phyloP scores from a whole-genome alignment of 140 eudicot genomes.

The Senecio squalidus region DNA sequence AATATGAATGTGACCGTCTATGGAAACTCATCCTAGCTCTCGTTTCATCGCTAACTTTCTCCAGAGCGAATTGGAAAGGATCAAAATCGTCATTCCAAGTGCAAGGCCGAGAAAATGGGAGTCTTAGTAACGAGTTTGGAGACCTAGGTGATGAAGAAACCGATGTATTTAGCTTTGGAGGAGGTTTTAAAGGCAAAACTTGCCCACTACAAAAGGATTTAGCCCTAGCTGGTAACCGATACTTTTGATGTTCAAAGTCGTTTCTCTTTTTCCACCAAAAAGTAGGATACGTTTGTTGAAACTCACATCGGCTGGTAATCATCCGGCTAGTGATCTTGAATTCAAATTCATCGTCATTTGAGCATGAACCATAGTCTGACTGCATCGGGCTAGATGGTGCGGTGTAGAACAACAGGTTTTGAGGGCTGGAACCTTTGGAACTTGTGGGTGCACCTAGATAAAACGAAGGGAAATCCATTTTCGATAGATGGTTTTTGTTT shows the following conservation, averaged over 20 bases:
- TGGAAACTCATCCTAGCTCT: constrained; percentile 44
- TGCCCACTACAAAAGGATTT: constrained; percentile 41
- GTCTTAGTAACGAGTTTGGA: constrained; percentile 28
- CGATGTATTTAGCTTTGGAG: constrained; percentile 44
- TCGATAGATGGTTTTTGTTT: constrained; percentile 1
- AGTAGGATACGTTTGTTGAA: constrained; percentile 25
- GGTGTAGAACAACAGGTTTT: constrained; percentile 31
- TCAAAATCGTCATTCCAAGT: constrained; percentile 77
- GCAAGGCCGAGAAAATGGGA: constrained; percentile 40
- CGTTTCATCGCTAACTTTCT: constrained; percentile 68
- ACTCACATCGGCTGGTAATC: constrained; percentile 12
- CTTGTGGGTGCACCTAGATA: constrained; percentile 22
- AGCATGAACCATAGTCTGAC: not conserved
- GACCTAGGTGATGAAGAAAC: constrained; percentile 40
- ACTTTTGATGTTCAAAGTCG: not conserved
- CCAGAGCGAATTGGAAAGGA: constrained; percentile 69
- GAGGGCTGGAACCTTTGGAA: constrained; percentile 17
- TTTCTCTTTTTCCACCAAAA: constrained; percentile 25
- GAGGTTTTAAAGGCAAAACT: constrained; percentile 64
- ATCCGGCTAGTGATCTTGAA: constrained; percentile 21
- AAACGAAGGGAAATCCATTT: constrained; percentile 22
- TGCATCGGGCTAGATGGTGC: constrained; percentile 49
- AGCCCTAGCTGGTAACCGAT: constrained; percentile 13
- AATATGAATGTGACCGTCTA: constrained; percentile 51
- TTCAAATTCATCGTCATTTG: constrained; percentile 18